Evolutionary conservation across 2,329 filamentous ascomycete species (phyloP).

Genomic region (Davidsoniella eucalypti): DNA sequence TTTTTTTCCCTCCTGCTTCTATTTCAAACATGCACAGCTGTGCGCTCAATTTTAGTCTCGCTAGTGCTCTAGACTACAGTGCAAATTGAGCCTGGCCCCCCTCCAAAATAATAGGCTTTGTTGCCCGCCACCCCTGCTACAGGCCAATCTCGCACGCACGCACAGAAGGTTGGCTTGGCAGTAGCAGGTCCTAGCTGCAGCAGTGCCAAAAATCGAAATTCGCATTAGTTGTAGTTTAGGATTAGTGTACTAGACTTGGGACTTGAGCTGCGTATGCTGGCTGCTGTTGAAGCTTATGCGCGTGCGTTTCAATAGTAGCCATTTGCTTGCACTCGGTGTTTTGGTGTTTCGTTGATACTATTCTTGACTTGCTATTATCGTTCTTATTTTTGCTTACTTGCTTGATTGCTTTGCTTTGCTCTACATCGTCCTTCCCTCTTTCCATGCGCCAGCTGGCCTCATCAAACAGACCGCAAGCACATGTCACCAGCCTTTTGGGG

Average conservation of each 20-base stretch:
- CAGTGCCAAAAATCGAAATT: not conserved
- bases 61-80: not conserved
- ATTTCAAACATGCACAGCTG: not conserved
- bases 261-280: not conserved
- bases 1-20: not conserved
- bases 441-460: constrained; percentile 9
- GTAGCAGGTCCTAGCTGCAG: constrained; percentile 1
- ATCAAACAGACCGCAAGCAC: not conserved
- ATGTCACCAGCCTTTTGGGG: not conserved
- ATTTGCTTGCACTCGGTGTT: not conserved
- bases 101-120: no score
- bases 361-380: not conserved
- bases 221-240: not conserved
- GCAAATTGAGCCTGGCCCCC: not conserved
- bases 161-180: constrained; percentile 10
- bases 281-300: not conserved
- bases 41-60: not conserved
- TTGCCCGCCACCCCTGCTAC: not conserved
- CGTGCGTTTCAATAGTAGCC: no score
- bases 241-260: not conserved
- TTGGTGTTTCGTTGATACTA: not conserved
- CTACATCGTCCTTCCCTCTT: constrained; percentile 1
- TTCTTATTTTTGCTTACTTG: not conserved
- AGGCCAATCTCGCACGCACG: constrained; percentile 1
- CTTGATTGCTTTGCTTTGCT: not conserved